A percentile compares a stretch with the other conserved stretches of the same genome.
Conservation (phyloP, 352 stramenopile species). For the Phytopythium sindhum region DNA sequence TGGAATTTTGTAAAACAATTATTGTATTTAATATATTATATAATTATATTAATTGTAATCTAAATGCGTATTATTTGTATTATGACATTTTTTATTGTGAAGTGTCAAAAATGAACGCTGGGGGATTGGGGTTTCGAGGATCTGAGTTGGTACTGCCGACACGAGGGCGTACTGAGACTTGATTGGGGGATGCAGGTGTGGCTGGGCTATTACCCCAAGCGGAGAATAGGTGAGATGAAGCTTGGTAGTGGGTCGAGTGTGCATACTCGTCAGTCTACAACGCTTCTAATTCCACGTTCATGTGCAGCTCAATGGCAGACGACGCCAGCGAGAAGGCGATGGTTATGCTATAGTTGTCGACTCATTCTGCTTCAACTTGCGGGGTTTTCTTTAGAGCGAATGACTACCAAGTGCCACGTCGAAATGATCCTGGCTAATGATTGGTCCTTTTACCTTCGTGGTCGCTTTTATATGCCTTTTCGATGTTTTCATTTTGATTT, state of each 20-base stretch:
- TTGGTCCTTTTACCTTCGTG: neutral
- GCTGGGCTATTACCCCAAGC: neutral
- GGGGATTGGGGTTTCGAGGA: neutral
- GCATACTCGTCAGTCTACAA: too few species aligned
- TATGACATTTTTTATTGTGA: neutral
- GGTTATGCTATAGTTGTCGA: neutral
- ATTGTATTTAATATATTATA: too few species aligned
- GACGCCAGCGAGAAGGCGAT: neutral
- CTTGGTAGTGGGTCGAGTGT: neutral
- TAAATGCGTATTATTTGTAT: too few species aligned
- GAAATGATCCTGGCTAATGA: neutral
- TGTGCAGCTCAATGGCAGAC: neutral
- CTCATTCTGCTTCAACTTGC: neutral
- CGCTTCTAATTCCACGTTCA: neutral
- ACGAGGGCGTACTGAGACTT: neutral
- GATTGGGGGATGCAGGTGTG: neutral
- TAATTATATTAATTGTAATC: too few species aligned
- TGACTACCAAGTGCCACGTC: neutral
- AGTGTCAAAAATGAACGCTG: neutral
- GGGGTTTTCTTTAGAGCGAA: neutral
- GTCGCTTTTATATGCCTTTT: conserved; percentile 1
- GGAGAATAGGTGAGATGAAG: neutral
- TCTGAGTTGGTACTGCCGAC: neutral
- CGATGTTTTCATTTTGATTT: neutral
- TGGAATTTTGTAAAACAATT: too few species aligned